Conservation (phyloP, 805 yeast genomes). For the Saccharomycopsis sp. region DNA sequence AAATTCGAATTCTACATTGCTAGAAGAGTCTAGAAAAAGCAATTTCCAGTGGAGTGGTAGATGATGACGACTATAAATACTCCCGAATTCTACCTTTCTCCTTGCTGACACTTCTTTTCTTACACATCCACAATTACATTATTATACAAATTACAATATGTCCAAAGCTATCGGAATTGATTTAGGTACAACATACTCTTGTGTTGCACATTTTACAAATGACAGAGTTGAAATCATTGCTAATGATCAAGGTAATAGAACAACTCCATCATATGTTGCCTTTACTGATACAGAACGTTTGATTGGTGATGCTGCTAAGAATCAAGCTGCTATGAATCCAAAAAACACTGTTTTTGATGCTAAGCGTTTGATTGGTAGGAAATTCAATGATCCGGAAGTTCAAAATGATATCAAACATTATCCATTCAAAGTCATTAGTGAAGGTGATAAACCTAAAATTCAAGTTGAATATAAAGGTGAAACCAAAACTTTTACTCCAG, state of each 20-base stretch:
- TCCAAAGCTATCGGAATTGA: neutral
- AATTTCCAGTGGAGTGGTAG: too few species aligned
- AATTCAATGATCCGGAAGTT: constrained; percentile 70
- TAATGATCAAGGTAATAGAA: constrained; percentile 97
- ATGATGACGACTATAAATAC: too few species aligned
- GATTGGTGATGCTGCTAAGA: constrained; percentile 97
- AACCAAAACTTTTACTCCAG: constrained; percentile 78
- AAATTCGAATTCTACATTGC: too few species aligned
- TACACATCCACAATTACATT: too few species aligned
- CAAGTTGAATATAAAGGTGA: constrained; percentile 86
- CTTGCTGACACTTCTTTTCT: too few species aligned
- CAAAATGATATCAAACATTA: constrained; percentile 74
- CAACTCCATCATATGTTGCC: constrained; percentile 94
- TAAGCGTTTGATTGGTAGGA: constrained; percentile 85
- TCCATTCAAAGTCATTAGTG: constrained; percentile 73
- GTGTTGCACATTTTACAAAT: constrained; percentile 83
- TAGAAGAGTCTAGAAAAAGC: too few species aligned
- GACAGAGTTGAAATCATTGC: constrained; percentile 93
- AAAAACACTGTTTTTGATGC: constrained; percentile 89
- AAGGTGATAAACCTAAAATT: constrained; percentile 78
- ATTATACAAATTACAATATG: neutral
- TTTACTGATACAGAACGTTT: constrained; percentile 92
- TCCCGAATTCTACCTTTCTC: too few species aligned
- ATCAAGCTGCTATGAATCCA: constrained; percentile 96
- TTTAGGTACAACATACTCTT: too few species aligned